Base-by-base conservation (phyloP, 2,329 filamentous ascomycete genomes). In the Alternaria brassicicola region DNA sequence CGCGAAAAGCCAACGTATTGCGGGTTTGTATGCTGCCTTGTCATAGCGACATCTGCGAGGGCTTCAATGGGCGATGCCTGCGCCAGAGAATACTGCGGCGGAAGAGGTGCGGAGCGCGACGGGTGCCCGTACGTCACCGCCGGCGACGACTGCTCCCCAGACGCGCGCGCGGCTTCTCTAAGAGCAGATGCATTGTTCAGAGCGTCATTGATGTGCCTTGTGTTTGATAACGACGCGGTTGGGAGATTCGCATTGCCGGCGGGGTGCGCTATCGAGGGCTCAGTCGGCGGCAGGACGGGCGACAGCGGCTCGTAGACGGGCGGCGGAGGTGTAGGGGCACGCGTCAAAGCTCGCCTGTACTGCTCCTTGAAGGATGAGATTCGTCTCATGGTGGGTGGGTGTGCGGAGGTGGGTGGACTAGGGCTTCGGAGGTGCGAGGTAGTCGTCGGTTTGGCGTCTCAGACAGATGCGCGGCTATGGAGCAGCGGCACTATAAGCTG, bases 21-120 rank as follows among this genome's bases (percentile, higher is more conserved):
- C n/a, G 77, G 76, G 55, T 76, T 78, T n/a, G 76, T 59, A 17
- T 72, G 76, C 43, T 79, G 68, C 33, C 70, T 70, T 4, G 72
- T 68, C 19, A 67, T 48, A 43, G 80, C 80, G 49, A 77, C 78
- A 58, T 79, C 77, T 28, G 80, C 79, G 8, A 82, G 74, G 28
- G 78, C 74, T 51, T 81, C 80, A 59, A 81, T 81, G 60, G 78
- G 76, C 49, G 75, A 76, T 55, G 65, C 67, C 43, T 70, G 68
- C 17, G 68, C 57, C 60, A 66, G 67, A 52, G 71, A 60, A 59
- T 66, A 62, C 39, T 58, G 63, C 52, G 68, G 61, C 56, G 66
- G 63, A 23, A 62, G 69, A 35, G 67, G 69, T 52, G 67, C 69
- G 48, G 67, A 66, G 42, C 54, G 67, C 62, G 54, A 59, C 39